Evolutionary conservation across 306 rosid genomes (phyloP), one percentile per base, ranked within the genome.

Genomic region (Malus sylvestris): DNA sequence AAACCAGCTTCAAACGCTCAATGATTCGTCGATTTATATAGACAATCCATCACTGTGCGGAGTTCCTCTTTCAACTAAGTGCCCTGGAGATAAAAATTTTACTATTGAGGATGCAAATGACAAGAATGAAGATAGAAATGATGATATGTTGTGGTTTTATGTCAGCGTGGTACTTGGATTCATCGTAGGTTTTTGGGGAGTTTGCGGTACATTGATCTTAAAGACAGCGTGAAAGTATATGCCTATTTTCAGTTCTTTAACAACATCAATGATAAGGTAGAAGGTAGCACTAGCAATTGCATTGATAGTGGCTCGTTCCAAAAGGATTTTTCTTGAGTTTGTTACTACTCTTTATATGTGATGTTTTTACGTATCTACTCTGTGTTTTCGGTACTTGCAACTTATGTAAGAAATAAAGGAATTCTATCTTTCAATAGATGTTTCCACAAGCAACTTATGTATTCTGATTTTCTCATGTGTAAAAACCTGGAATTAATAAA

Each of bases 401-500:
- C 45, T 9, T 40, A 40, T 9, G 45, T 40, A 9, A 40, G 10
- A 40, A 9, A 40, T 40, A 40, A 40, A 40, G 11, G 45, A 8
- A 40, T 40, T 40, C 11, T 40, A 40, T 40, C 45, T 40, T 40
- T 40, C 45, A 8, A 40, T 40, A 40, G 45, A 40, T 9, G 11
- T 40, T 40, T 40, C 12, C 45, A 40, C 45, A 40, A 2, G 45
- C 11, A 40, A 40, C 45, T 8, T 40, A 40, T 40, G 12, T 40
- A 40, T 40, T 40, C 45, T 40, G 45, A 40, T 40, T 9, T 40
- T 40, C 45, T 8, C 45, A 40, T 2, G 45, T 40, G 45, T 35
- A 9, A 40, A 40, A 40, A 8, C 11, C 11, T 89, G 87, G 81
- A 85, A 81, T 40, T 40, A 40, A 40, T 40, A 40, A 40, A 40